phyloP scores from a whole-genome alignment of 2,329 filamentous ascomycete species.

The Pseudogymnoascus pannorum region DNA sequence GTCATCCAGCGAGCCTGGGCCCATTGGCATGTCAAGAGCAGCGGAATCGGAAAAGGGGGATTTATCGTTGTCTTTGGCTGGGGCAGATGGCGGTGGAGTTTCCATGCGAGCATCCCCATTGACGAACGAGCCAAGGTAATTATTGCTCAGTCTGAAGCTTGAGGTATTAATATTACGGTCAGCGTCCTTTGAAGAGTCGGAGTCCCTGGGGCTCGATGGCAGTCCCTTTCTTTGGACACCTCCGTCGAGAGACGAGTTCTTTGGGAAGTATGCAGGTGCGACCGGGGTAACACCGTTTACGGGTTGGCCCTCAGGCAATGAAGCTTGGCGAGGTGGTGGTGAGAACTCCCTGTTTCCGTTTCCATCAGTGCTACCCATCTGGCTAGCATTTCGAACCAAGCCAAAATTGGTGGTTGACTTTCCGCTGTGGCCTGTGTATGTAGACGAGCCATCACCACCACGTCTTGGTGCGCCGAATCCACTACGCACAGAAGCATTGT shows the following conservation, averaged over 20 bases:
- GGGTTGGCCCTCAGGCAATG: conserved; percentile 25
- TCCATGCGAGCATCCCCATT: background rate
- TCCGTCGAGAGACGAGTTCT: conserved; percentile 7
- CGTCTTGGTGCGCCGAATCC: conserved; percentile 31
- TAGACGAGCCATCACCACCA: conserved; percentile 37
- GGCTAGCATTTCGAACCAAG: background rate
- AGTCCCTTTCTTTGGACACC: conserved; percentile 4
- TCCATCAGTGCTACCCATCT: conserved; percentile 16
- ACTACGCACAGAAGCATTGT: conserved; percentile 50
- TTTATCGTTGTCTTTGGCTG: background rate
- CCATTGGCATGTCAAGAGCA: background rate
- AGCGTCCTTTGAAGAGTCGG: conserved; percentile 12
- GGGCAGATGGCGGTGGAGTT: background rate
- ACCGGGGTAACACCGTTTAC: too few species aligned
- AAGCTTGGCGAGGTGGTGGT: conserved; percentile 20
- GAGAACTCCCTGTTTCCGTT: conserved; percentile 29
- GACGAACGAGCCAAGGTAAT: conserved; percentile 25
- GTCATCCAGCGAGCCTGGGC: background rate
- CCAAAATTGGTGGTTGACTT: background rate
- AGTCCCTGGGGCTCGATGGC: conserved; percentile 13
- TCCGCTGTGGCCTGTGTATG: conserved; percentile 29
- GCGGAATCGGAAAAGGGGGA: background rate
- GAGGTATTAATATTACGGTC: conserved; percentile 1
- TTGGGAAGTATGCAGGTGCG: conserved; percentile 16
- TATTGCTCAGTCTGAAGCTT: conserved; percentile 24